These are phyloP conservation scores for Phtheirospermum japonicum DNA, from an alignment of 257 asterid species.

Conservation along the genomic window DNA sequence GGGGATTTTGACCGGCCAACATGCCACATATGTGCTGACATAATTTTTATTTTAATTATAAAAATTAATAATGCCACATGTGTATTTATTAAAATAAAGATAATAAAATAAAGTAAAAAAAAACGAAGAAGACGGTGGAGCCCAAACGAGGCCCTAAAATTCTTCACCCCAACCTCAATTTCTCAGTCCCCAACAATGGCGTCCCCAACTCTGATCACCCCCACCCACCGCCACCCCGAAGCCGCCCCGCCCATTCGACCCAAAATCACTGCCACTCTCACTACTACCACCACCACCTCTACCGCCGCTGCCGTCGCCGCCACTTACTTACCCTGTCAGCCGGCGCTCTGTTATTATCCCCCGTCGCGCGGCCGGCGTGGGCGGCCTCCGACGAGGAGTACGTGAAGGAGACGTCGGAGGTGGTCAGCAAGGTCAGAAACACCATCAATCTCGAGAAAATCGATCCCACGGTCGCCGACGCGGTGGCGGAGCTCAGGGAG, in stretches of 20 bases:
- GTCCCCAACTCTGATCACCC: constrained; percentile 51
- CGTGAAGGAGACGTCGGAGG: constrained; percentile 66
- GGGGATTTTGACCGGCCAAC: too few relatives aligned
- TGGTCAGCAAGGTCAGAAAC: constrained; percentile 61
- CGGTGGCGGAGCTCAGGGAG: constrained; percentile 77
- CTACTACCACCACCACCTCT: constrained; percentile 4
- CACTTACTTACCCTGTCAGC: constrained; percentile 20
- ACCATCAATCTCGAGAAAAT: constrained; percentile 61
- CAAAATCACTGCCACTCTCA: constrained; percentile 33
- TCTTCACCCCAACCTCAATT: constrained; percentile 19
- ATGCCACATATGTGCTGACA: too few relatives aligned
- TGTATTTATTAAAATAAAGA: too few relatives aligned
- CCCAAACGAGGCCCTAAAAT: too few relatives aligned
- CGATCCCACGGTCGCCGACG: constrained; percentile 65
- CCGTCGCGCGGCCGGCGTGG: constrained; percentile 34
- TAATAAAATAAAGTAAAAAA: too few relatives aligned
- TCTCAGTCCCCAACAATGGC: constrained; percentile 40
- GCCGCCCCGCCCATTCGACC: constrained; percentile 40
- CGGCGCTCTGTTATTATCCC: constrained; percentile 40
- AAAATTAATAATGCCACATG: too few relatives aligned
- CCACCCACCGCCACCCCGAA: constrained; percentile 40
- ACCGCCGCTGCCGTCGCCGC: constrained; percentile 42
- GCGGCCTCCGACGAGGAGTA: constrained; percentile 64
- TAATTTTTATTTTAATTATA: too few relatives aligned
- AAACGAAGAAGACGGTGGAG: too few relatives aligned